Evolutionary conservation across 495 filamentous ascomycete genomes (phyloP).

Genomic region (Platismatia glauca): DNA sequence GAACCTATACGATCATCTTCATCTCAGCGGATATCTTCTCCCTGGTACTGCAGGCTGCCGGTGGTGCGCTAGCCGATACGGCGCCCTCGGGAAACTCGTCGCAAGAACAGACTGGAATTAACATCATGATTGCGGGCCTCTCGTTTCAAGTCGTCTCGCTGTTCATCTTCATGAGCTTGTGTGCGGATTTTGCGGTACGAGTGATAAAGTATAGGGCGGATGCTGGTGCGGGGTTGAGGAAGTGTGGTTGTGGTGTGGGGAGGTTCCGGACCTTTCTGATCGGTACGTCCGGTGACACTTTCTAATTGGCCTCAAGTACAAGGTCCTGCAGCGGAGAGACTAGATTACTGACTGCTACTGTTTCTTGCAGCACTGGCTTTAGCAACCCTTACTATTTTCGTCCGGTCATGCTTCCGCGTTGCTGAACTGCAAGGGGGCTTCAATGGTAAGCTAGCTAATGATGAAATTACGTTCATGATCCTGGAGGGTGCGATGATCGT

Average conservation of each 20-base stretch:
- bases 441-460: constrained; percentile 27
- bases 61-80: constrained; percentile 51
- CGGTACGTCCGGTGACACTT: constrained; percentile 3
- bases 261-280: constrained; percentile 9
- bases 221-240: background rate
- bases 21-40: constrained; percentile 55
- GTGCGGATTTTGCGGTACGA: constrained; percentile 39
- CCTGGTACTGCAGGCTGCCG: constrained; percentile 53
- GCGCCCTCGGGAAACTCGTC: constrained; percentile 26
- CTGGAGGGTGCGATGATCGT: constrained; percentile 32
- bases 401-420: constrained; percentile 32
- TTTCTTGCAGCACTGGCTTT: constrained; percentile 7
- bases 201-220: constrained; percentile 24
- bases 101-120: constrained; percentile 35
- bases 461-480: constrained; percentile 31
- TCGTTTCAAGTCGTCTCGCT: constrained; percentile 45
- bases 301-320: no score
- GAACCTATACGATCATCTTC: constrained; percentile 38
- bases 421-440: constrained; percentile 35
- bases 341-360: background rate
- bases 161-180: constrained; percentile 41
- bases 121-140: constrained; percentile 60
- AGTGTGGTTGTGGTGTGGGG: background rate
- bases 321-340: no score
- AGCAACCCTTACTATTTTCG: constrained; percentile 30